Percentiles rank a stretch among this genome's conserved stretches.
phyloP scores from a whole-genome alignment of 2,329 filamentous ascomycete species.

The Seiridium cupressi region DNA sequence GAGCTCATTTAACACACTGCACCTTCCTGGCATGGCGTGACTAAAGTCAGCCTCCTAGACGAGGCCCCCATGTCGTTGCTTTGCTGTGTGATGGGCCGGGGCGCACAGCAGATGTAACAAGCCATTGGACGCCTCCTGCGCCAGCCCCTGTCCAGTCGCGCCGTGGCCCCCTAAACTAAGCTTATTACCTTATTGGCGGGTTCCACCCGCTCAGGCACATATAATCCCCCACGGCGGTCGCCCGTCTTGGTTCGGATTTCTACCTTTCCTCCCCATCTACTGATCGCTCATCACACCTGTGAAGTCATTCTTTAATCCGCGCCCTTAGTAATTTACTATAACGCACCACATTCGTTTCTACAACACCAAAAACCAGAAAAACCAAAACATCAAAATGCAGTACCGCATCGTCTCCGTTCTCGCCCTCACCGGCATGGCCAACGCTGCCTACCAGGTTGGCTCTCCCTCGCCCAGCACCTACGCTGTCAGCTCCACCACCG shows the following conservation, averaged over 20 bases:
- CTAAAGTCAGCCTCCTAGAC: background rate
- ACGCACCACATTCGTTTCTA: background rate
- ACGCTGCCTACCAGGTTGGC: background rate
- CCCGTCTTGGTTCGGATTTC: background rate
- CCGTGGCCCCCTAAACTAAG: slow-evolving; percentile 1
- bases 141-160: background rate
- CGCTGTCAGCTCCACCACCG: background rate
- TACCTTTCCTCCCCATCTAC: background rate
- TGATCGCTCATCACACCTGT: background rate
- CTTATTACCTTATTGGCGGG: background rate
- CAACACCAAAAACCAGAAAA: background rate
- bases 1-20: background rate
- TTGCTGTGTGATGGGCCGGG: background rate
- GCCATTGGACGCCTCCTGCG: slow-evolving; percentile 1
- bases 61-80: background rate
- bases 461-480: background rate
- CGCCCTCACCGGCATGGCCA: slow-evolving; percentile 5
- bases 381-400: slow-evolving; percentile 3
- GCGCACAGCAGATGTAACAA: slow-evolving; percentile 1
- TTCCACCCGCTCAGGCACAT: background rate
- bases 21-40: background rate
- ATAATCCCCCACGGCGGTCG: background rate
- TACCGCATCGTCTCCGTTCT: slow-evolving; percentile 1
- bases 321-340: background rate
- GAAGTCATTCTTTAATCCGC: background rate